Evolutionary conservation across 352 stramenopile species (phyloP).

Genomic region (Phytophthora tubulina): DNA sequence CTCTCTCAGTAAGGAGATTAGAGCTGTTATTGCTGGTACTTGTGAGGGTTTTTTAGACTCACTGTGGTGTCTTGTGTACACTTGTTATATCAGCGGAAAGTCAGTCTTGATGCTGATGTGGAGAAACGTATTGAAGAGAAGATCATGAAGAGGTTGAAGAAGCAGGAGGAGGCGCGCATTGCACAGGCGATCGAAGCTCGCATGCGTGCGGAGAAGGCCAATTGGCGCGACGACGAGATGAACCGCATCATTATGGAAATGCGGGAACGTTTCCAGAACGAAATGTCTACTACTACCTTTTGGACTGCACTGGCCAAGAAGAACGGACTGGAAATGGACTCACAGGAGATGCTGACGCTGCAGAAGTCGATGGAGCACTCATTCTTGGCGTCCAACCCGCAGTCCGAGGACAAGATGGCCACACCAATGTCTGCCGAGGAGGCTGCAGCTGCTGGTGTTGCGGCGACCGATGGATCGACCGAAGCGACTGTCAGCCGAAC

Average conservation of each 20-base stretch:
- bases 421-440: constrained; percentile 30
- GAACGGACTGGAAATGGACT: constrained; percentile 56
- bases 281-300: constrained; percentile 77
- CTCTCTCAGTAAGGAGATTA: constrained; percentile 39
- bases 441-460: constrained; percentile 30
- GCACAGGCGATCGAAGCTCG: constrained; percentile 84
- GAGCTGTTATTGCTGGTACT: neutral
- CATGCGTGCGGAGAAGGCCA: constrained; percentile 87
- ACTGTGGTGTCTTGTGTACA: constrained; percentile 15
- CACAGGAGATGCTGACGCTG: constrained; percentile 55
- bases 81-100: constrained; percentile 40
- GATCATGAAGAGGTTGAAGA: constrained; percentile 87
- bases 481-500: constrained; percentile 38
- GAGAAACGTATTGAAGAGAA: constrained; percentile 91
- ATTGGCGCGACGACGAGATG: constrained; percentile 90
- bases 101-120: constrained; percentile 80
- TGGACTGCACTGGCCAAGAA: constrained; percentile 75
- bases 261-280: constrained; percentile 84
- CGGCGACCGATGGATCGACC: constrained; percentile 29
- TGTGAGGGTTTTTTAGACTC: constrained; percentile 12
- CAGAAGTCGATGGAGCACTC: constrained; percentile 60
- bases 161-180: constrained; percentile 89
- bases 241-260: constrained; percentile 93
- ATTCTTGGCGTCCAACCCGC: constrained; percentile 66
- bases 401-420: constrained; percentile 75